Base-by-base conservation (phyloP, 139 green algal species). In the Tetradesmus obliquus region DNA sequence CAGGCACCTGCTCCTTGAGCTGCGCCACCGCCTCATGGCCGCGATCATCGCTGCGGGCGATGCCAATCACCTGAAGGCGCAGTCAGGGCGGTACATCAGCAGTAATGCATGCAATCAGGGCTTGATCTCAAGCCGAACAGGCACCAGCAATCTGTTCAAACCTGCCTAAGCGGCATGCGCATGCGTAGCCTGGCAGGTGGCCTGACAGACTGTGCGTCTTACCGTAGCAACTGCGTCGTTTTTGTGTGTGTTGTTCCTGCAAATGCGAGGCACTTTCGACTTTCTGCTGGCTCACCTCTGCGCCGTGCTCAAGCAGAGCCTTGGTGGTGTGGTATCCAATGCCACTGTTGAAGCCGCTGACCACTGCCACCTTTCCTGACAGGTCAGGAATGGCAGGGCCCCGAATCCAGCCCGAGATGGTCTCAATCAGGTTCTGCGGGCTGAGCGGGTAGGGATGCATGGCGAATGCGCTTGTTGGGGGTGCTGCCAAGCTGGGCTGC, bases 341-440 rank as follows among this genome's bases (percentile, higher is more conserved):
- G 76, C 88, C 88, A 24, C 24, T 69, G 76, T 91, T 91, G 88
- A 86, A 86, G 55, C 88, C 88, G 20, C 62, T 87, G 20, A 91
- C 24, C 20, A 91, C 88, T 19, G 88, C 88, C 19, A 91, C 74
- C 20, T 86, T 87, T 76, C 88, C 88, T 54, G 22, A 82, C 2
- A 81, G 88, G 60, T 91, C 88, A 13, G 88, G 88, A 79, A 91
- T 85, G 81, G 24, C 17, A 5, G 51, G 60, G 53, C 88, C 66
- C 66, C 6, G 5, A 19, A 76, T 76, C 66, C 66, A 76, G 17
- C 66, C 66, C 66, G 66, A 24, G 12, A 76, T 24, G 17, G 17
- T 17, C 66, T 76, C 66, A 6, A 76, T n/a, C 66, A 76, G 66
- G 17, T 76, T 76, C 5, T 76, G 66, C 66, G 66, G 66, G 66